phyloP scores from a whole-genome alignment of 352 stramenopile genomes.

The Pythium dissimile region DNA sequence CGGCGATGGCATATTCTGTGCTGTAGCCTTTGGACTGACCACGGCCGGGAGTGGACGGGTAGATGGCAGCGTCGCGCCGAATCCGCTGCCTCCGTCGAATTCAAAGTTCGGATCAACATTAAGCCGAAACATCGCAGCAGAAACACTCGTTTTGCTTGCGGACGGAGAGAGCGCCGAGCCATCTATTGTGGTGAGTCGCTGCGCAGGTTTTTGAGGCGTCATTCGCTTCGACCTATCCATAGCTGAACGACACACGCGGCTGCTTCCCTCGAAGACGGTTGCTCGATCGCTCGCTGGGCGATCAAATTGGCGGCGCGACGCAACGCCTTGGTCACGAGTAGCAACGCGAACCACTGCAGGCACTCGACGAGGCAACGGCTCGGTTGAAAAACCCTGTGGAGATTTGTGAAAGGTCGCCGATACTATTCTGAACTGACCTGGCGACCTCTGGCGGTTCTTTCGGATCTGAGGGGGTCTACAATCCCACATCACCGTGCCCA shows the following conservation, averaged over 20 bases:
- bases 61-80: conserved; percentile 51
- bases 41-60: conserved; percentile 52
- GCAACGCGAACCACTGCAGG: too few relatives aligned
- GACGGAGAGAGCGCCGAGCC: background rate
- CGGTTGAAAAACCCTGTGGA: too few relatives aligned
- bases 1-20: conserved; percentile 1
- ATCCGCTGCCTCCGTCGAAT: conserved; percentile 65
- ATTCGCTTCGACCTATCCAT: conserved; percentile 24
- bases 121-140: conserved; percentile 40
- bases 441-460: too few relatives aligned
- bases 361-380: too few relatives aligned
- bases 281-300: too few relatives aligned
- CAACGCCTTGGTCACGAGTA: too few relatives aligned
- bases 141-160: conserved; percentile 3
- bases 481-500: too few relatives aligned
- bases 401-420: too few relatives aligned
- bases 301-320: background rate
- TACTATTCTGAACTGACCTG: too few relatives aligned
- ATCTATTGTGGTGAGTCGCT: background rate
- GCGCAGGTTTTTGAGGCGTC: conserved; percentile 10
- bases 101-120: conserved; percentile 60
- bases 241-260: background rate
- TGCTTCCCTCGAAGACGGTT: too few relatives aligned
- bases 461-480: too few relatives aligned
- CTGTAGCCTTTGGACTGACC: background rate